phyloP scores from a whole-genome alignment of 345 rosid genomes.

The Bruguiera parviflora region DNA sequence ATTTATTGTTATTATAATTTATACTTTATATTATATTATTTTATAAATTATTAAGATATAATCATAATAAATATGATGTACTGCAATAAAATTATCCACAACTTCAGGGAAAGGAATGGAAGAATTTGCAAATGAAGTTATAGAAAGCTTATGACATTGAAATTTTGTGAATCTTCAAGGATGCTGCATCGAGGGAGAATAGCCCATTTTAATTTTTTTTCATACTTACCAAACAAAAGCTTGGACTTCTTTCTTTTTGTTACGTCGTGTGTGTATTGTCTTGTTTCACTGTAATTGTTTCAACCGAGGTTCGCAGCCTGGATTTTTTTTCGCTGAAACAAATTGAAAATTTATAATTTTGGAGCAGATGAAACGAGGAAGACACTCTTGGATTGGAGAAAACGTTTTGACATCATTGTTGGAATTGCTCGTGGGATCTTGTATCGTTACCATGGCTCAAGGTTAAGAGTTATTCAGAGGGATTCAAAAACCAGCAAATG shows the following conservation, averaged over 20 bases:
- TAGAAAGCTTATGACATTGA: conserved; percentile 59
- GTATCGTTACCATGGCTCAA: conserved; percentile 44
- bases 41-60: too few relatives aligned
- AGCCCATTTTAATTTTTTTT: conserved; percentile 61
- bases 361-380: conserved; percentile 40
- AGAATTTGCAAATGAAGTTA: conserved; percentile 65
- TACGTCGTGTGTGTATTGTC: conserved; percentile 17
- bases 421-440: conserved; percentile 66
- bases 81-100: conserved; percentile 62
- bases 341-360: not conserved
- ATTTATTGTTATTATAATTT: too few relatives aligned
- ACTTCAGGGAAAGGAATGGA: conserved; percentile 62
- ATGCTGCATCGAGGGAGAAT: conserved; percentile 52
- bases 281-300: not conserved
- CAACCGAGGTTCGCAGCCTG: not conserved
- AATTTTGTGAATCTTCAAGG: conserved; percentile 68
- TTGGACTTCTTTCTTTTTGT: conserved; percentile 68
- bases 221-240: conserved; percentile 62
- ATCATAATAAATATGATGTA: conserved; percentile 29
- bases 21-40: too few relatives aligned
- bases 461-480: conserved; percentile 65
- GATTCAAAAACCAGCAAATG: conserved; percentile 64
- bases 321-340: not conserved
- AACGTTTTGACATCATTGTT: conserved; percentile 43
- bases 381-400: conserved; percentile 44